Percentiles rank a stretch among this genome's conserved stretches.
Conservation (phyloP, 2,329 filamentous ascomycete genomes). For the Geosmithia morbida region DNA sequence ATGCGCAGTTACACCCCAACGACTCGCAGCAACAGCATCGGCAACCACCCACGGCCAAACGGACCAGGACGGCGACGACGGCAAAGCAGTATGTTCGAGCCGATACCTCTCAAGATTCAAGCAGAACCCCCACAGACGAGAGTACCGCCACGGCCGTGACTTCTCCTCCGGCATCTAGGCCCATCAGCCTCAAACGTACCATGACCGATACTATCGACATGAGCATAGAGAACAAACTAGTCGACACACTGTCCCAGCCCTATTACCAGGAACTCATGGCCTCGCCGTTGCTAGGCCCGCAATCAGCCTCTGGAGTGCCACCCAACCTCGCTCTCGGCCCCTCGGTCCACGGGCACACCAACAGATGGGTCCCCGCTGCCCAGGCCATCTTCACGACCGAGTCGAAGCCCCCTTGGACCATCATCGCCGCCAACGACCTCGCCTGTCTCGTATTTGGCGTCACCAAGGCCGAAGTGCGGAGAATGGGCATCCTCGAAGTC, state of each 20-base stretch:
- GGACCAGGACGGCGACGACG: constrained; percentile 3
- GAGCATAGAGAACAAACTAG: constrained; percentile 65
- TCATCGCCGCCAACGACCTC: constrained; percentile 88
- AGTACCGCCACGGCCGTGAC: constrained; percentile 35
- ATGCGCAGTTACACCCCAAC: constrained; percentile 2
- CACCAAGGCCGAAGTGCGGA: constrained; percentile 86
- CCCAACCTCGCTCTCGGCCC: constrained; percentile 34
- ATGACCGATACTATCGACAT: constrained; percentile 70
- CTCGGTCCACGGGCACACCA: constrained; percentile 73
- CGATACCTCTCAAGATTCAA: constrained; percentile 30
- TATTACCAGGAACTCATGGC: constrained; percentile 37
- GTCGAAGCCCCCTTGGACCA: constrained; percentile 80
- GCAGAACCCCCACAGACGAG: constrained; percentile 40
- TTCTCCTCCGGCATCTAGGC: constrained; percentile 41
- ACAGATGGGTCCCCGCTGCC: constrained; percentile 77
- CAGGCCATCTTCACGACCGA: constrained; percentile 99
- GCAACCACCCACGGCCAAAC: constrained; percentile 5
- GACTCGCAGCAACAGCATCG: constrained; percentile 2
- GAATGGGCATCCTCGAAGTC: constrained; percentile 88
- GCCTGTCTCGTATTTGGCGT: constrained; percentile 98
- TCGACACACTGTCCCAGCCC: constrained; percentile 74
- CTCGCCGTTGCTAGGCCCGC: constrained; percentile 27
- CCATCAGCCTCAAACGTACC: constrained; percentile 65
- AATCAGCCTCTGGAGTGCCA: constrained; percentile 9
- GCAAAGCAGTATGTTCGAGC: background rate